These are phyloP conservation scores for Anastatica hierochuntica DNA, from an alignment of 345 rosid genomes.

Conservation along the genomic window DNA sequence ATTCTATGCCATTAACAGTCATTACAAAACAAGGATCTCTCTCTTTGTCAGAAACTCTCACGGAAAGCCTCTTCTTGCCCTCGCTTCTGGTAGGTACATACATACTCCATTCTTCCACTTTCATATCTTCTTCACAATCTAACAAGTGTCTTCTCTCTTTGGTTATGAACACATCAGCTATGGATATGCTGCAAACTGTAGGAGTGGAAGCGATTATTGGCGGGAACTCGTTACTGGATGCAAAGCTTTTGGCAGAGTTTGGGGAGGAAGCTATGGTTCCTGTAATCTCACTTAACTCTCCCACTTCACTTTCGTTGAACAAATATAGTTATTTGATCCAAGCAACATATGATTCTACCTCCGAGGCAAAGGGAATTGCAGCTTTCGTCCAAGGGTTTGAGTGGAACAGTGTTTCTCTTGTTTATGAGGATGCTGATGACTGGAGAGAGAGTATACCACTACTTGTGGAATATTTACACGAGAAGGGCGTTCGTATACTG, in stretches of 20 bases:
- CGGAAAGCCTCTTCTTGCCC: conserved; percentile 22
- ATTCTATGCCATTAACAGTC: conserved; percentile 5
- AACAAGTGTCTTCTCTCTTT: too few species aligned
- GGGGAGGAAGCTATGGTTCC: conserved; percentile 28
- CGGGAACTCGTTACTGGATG: conserved; percentile 8
- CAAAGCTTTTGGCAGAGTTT: conserved; percentile 19
- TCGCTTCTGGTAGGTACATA: too few species aligned
- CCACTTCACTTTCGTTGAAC: neutral
- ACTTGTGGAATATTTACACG: conserved; percentile 2
- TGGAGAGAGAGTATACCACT: conserved; percentile 20
- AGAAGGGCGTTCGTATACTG: neutral
- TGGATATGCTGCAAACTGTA: too few species aligned
- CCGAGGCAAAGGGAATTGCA: conserved; percentile 17
- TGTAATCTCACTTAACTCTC: conserved; percentile 19
- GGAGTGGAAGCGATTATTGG: conserved; percentile 9
- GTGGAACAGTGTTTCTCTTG: conserved; percentile 25
- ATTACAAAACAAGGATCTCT: conserved; percentile 10
- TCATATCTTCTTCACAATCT: too few species aligned
- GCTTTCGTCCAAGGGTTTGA: conserved; percentile 13
- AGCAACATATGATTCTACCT: conserved; percentile 15
- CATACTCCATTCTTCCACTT: too few species aligned
- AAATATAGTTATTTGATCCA: conserved; percentile 20
- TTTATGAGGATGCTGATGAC: conserved; percentile 21
- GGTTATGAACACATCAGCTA: too few species aligned
- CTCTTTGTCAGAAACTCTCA: conserved; percentile 12